phyloP scores from a whole-genome alignment of 768 basidiomycete genomes.

The Auricularia auricula-judae region DNA sequence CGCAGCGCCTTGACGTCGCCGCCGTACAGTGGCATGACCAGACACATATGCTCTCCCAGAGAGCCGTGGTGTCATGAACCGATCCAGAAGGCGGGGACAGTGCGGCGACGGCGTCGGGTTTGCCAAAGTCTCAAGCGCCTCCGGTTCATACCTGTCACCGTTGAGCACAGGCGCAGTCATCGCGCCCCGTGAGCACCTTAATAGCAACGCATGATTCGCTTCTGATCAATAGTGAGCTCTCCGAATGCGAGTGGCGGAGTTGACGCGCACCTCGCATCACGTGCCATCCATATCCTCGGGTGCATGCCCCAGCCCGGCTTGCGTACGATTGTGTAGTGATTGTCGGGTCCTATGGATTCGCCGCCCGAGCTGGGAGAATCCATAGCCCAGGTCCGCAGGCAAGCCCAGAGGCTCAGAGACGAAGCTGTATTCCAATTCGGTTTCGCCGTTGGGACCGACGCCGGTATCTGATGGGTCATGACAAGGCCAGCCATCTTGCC shows the following conservation, averaged over 20 bases:
- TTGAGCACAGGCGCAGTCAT: not conserved
- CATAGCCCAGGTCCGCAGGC: not conserved
- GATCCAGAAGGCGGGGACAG: conserved; percentile 3
- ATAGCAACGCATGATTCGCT: conserved; percentile 6
- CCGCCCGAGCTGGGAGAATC: not conserved
- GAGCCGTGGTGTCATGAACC: not conserved
- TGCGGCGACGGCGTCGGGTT: conserved; percentile 1
- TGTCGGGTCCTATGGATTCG: not conserved
- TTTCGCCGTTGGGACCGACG: not conserved
- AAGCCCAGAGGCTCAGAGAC: conserved; percentile 3
- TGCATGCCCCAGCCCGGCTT: conserved; percentile 11
- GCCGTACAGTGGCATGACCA: conserved; percentile 5
- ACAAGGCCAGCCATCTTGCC: not conserved
- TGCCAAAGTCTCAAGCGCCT: not conserved
- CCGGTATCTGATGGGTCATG: not conserved
- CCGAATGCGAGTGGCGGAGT: not conserved
- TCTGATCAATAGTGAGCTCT: not conserved
- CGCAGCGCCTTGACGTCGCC: conserved; percentile 5
- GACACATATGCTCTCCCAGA: conserved; percentile 3
- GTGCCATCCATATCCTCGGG: conserved; percentile 10
- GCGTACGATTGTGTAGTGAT: conserved; percentile 7
- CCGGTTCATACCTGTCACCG: not conserved
- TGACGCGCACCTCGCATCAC: conserved; percentile 5
- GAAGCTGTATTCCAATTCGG: not conserved
- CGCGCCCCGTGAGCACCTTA: conserved; percentile 6